Percentiles rank a stretch among this genome's conserved stretches.
Conservation (phyloP, 2,329 filamentous ascomycete species). For the Colletotrichum sp. region DNA sequence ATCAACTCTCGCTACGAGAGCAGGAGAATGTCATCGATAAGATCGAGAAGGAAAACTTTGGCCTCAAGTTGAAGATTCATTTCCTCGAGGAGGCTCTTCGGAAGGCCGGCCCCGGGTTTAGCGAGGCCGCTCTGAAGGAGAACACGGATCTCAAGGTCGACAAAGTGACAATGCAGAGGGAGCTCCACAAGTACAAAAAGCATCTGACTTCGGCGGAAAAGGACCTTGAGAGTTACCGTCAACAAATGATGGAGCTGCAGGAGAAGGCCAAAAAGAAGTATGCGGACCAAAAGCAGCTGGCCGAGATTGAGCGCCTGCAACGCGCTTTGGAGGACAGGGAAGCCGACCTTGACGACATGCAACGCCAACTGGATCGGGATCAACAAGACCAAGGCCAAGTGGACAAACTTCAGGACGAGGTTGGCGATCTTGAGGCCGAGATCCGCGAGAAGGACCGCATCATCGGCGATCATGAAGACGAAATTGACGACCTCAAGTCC, state of each 20-base stretch:
- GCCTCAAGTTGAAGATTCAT: slow-evolving; percentile 94
- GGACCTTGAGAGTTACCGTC: slow-evolving; percentile 82
- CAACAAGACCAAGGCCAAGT: slow-evolving; percentile 63
- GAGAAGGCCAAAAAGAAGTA: slow-evolving; percentile 81
- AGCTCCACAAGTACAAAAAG: slow-evolving; percentile 87
- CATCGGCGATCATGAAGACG: slow-evolving; percentile 77
- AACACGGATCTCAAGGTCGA: slow-evolving; percentile 97
- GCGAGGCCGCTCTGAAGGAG: slow-evolving; percentile 86
- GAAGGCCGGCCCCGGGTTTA: slow-evolving; percentile 88
- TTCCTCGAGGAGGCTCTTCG: slow-evolving; percentile 91
- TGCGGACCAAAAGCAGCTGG: slow-evolving; percentile 71
- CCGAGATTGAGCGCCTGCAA: slow-evolving; percentile 63
- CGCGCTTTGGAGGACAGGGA: slow-evolving; percentile 63
- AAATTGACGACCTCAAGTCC: slow-evolving; percentile 70
- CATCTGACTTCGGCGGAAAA: slow-evolving; percentile 81
- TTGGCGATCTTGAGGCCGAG: slow-evolving; percentile 78
- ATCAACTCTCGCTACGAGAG: slow-evolving; percentile 89
- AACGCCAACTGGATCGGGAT: slow-evolving; percentile 61
- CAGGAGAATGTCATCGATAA: slow-evolving; percentile 96
- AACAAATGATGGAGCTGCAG: slow-evolving; percentile 82
- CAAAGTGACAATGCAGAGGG: slow-evolving; percentile 86
- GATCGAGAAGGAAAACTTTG: slow-evolving; percentile 98
- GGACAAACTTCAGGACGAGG: slow-evolving; percentile 73
- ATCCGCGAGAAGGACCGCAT: slow-evolving; percentile 77
- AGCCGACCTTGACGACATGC: slow-evolving; percentile 65